Percentiles rank a stretch among this genome's conserved stretches.
These are phyloP conservation scores for Anastatica hierochuntica DNA, from an alignment of 345 rosid genomes.

Conservation along the genomic window DNA sequence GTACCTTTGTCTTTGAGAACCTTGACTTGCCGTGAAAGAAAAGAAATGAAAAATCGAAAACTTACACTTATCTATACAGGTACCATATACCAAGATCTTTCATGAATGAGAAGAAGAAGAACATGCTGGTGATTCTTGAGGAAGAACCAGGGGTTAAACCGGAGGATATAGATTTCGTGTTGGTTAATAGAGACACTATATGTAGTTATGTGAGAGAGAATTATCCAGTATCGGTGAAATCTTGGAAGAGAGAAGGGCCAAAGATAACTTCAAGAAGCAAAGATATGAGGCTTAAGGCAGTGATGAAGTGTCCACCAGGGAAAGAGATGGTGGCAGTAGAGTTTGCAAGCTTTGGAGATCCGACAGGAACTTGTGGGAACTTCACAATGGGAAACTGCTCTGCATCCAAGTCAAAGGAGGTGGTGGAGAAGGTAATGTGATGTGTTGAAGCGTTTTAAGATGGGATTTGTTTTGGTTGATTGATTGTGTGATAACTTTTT, in stretches of 20 bases:
- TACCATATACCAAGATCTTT: slow-evolving; percentile 74
- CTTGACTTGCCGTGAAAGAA: too few relatives aligned
- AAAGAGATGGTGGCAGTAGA: slow-evolving; percentile 45
- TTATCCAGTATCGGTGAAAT: slow-evolving; percentile 43
- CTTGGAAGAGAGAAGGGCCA: slow-evolving; percentile 35
- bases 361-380: slow-evolving; percentile 54
- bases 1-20: too few relatives aligned
- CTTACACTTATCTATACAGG: background rate
- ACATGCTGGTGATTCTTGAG: slow-evolving; percentile 60
- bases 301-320: slow-evolving; percentile 33
- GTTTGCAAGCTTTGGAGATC: slow-evolving; percentile 74
- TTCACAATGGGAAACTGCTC: slow-evolving; percentile 44
- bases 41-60: too few relatives aligned
- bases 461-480: background rate
- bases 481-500: background rate
- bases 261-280: slow-evolving; percentile 11
- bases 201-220: slow-evolving; percentile 46
- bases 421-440: slow-evolving; percentile 46
- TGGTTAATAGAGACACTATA: slow-evolving; percentile 58
- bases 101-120: slow-evolving; percentile 41
- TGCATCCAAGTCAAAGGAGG: slow-evolving; percentile 34
- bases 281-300: slow-evolving; percentile 35
- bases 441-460: background rate
- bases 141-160: slow-evolving; percentile 47
- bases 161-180: slow-evolving; percentile 34